Base-by-base conservation (phyloP, 495 filamentous ascomycete species). In the Copromyces sp. region DNA sequence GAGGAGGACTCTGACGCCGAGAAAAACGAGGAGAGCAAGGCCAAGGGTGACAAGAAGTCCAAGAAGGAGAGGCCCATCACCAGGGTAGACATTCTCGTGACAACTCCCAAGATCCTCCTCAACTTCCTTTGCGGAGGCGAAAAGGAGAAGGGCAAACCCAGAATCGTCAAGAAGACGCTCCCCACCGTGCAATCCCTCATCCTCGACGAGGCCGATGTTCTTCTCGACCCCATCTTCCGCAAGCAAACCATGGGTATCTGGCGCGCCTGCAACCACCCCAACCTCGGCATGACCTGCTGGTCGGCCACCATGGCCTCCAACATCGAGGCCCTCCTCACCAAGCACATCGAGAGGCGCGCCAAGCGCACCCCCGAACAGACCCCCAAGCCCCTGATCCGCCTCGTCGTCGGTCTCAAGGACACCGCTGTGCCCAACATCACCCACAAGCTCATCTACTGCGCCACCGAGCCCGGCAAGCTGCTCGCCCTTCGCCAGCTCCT, bases 251-350 rank as follows among this genome's bases (percentile, higher is more conserved):
- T 97, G 32, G 87, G 86, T 40, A 92, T 98, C 76, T 98, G 95
- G 95, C 85, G 87, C 29, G 85, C 91, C 20, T 94, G 92, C 80
- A 87, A 85, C 9, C 87, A 90, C 73, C 83, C 88, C 3, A 80
- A 85, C 24, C 84, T 98, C 11, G 86, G 90, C 7, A 87, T 93
- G 3, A 91, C 90, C 68, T 88, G 97, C 69, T 99, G 94, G 93
- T 98, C 94, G 24, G 95, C 96, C 9, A 99, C 95, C 3, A 98
- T 99, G 90, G 93, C 91, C 20, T 97, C 95, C 20, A 94, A 90
- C 75, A 90, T 98, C 68, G 96, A 99, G 81, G 84, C 91, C 40
- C 84, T 98, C 14, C 86, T 92, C 68, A 78, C 80, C 11, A 81
- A 81, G 39, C 79, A 82, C n/a, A 69, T 85, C 53, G 83, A 85